Base-by-base conservation (phyloP, 2,329 filamentous ascomycete genomes). In the Penicillium sp. region DNA sequence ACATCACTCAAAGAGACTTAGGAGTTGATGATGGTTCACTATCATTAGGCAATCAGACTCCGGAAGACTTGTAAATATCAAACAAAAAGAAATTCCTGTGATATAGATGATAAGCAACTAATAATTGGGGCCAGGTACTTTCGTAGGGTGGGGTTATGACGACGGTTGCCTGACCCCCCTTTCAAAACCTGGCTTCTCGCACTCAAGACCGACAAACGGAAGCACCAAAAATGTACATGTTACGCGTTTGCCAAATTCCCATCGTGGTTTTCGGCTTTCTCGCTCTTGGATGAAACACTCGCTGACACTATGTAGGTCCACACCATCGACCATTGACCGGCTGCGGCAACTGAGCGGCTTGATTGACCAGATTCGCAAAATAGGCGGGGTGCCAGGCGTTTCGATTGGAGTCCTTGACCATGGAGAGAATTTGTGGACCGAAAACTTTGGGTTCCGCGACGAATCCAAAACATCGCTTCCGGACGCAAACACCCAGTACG, bases 401-500 rank as follows among this genome's bases (percentile, higher is more conserved):
- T 51, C 43, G 17, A 12, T 51, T 10, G 48, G 48, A 3, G 48
- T 51, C 3, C 10, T 38, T 17, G 38, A 43, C 15, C 13, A 47
- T 15, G 43, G 48, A 6, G 37, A 42, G 15, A 31, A 13, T 2
- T 4, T 37, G 15, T 45, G 28, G 19, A 28, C 35, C n/a, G 35
- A 51, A 9, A 47, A 38, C 21, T 35, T 46, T 17, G 43, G 48
- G 10, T 51, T 47, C 26, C 38, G 31, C 15, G 37, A 46, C 19
- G 15, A 29, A 6, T 12, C 31, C 24, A 39, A 29, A 21, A 21
- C 35, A 15, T 7, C 32, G 26, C 28, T 4, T 17, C 37, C 48
- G 19, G 24, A 46, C 5, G 33, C 38, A 42, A 26, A 50, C 13
- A 50, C 37, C 8, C 29, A 41, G 19, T 50, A 50, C 8, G 32